Base-by-base conservation (phyloP, 192 early-diverging fungal genomes). In the Gaertneriomyces sp. region DNA sequence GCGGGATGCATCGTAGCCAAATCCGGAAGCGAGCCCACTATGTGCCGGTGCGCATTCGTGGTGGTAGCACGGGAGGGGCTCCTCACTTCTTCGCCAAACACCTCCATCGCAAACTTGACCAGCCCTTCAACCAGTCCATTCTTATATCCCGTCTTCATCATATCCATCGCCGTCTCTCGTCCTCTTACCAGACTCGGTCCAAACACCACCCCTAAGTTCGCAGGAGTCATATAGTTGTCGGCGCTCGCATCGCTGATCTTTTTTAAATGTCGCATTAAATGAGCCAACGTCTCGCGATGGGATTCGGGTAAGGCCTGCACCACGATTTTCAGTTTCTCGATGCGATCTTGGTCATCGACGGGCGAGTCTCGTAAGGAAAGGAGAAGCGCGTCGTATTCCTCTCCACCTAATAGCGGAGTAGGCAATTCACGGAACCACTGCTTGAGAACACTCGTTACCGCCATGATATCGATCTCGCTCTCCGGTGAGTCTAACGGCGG, bases 181-280 rank as follows among this genome's bases (percentile, higher is more conserved):
- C 41, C 12, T 3, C 66, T 64, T 4, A 76, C 6, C 0, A 78
- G 65, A 0, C 64, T 60, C 0, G 76, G 76, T 5, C 76, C 76
- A 57, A 78, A 78, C 14, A 74, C 70, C 5, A 78, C 74, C n/a
- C 74, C 76, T 9, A 78, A 46, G 47, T 78, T 78, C 10, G 74
- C 39, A 4, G 74, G 59, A 6, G 65, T 74, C 76, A 78, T 78
- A 7, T 77, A 60, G 61, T 78, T 78, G 53, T 77, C 62, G 19
- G 45, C 40, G 44, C 40, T n/a, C n/a, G n/a, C n/a, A n/a, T n/a
- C n/a, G n/a, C n/a, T n/a, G n/a, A n/a, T n/a, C n/a, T n/a, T n/a
- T n/a, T n/a, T n/a, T n/a, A n/a, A n/a, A n/a, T n/a, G n/a, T n/a
- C n/a, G n/a, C n/a, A n/a, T n/a, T n/a, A n/a, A n/a, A n/a, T n/a